Base-by-base conservation (phyloP, 2,329 filamentous ascomycete genomes). In the Sordariomycetes sp. region DNA sequence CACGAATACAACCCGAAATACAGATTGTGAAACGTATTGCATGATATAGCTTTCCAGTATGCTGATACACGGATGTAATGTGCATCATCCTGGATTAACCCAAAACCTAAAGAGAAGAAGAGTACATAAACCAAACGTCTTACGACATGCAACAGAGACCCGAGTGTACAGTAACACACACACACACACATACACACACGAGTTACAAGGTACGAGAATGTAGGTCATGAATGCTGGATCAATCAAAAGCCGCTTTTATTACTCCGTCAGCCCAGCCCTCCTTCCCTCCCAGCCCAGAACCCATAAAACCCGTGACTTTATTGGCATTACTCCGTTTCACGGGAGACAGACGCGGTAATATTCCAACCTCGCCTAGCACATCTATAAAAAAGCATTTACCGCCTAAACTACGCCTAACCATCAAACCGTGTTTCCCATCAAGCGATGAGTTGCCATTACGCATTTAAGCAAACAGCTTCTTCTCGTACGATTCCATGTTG, bases 401-500 rank as follows among this genome's bases (percentile, higher is more conserved):
- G 10, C 22, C 45, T 50, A 50, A 13, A 50, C 45, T 50, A 50
- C 45, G 13, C 34, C 22, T 39, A 22, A 15, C 17, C 34, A 12
- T 24, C 22, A 39, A 39, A 39, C 32, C 53, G n/a, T 32, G 8
- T 4, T 15, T 54, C 34, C 53, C 34, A 13, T n/a, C n/a, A 35
- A 36, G 7, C 20, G 3, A 17, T 6, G 10, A 53, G 32, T 10
- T 39, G 15, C 53, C 53, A 24, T 50, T 51, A 25, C 42, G 52
- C 58, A 59, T 34, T 72, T 84, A 96, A 66, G 90, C 90, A 75
- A 95, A 99, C 64, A 99, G 87, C 82, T 97, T 99, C 87, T 99
- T 99, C 80, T 97, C 94, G 71, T 95, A 97, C 70, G 89, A 92
- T 78, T 97, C 90, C 80, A 99, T 90, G 76, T 97, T 95, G 61